Evolutionary conservation across 768 basidiomycete genomes (phyloP).

Genomic region (Macrolepiota albuminosa): DNA sequence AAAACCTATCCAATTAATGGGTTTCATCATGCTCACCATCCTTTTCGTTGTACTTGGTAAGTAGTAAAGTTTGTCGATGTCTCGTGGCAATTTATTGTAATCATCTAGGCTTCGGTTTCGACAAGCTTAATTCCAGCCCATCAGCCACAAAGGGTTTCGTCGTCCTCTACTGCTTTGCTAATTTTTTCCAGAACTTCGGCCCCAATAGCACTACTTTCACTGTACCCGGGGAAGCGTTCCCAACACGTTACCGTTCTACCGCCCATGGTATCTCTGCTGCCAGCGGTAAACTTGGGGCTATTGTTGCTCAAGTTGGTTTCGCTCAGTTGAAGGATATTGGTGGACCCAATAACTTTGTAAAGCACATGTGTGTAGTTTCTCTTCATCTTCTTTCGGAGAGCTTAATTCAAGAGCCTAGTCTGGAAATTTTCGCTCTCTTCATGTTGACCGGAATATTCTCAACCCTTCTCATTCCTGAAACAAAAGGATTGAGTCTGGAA

Average conservation of each 20-base stretch:
- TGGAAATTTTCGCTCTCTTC: conserved; percentile 81
- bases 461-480: conserved; percentile 77
- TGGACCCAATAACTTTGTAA: conserved; percentile 53
- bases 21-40: conserved; percentile 61
- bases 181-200: conserved; percentile 89
- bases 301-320: conserved; percentile 78
- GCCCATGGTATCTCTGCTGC: conserved; percentile 84
- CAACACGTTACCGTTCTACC: conserved; percentile 84
- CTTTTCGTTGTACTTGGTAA: conserved; percentile 69
- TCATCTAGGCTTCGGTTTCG: conserved; percentile 57
- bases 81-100: not conserved
- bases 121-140: conserved; percentile 43
- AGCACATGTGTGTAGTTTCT: conserved; percentile 55
- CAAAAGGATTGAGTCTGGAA: conserved; percentile 61
- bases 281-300: conserved; percentile 78
- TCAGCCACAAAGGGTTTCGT: conserved; percentile 57
- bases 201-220: conserved; percentile 79
- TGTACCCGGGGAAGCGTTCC: conserved; percentile 80
- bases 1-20: conserved; percentile 78
- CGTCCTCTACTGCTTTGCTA: conserved; percentile 81
- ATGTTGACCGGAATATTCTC: conserved; percentile 85
- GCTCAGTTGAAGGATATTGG: conserved; percentile 63
- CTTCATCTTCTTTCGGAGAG: not conserved
- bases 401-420: conserved; percentile 27
- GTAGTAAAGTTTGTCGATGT: conserved; percentile 12